A percentile compares a stretch with the other conserved stretches of the same genome.
Evolutionary conservation across 768 basidiomycete species (phyloP).

Genomic region (Auricularia heimuer): DNA sequence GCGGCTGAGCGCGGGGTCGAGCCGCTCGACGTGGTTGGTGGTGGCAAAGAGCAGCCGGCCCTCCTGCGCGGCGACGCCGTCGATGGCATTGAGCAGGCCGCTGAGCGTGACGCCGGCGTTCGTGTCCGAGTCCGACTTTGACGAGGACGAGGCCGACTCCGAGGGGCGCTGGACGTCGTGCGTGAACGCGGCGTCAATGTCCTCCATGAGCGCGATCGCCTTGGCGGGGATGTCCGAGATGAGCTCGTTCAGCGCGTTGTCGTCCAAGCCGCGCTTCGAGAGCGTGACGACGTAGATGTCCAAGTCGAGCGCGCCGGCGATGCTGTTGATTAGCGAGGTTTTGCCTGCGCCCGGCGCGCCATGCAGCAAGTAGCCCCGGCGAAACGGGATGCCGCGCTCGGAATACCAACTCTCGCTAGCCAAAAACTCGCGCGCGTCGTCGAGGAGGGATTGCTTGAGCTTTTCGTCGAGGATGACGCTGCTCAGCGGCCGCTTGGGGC

Average conservation of each 20-base stretch:
- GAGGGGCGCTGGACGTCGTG: constrained; percentile 30
- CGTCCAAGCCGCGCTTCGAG: constrained; percentile 53
- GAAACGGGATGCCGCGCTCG: constrained; percentile 71
- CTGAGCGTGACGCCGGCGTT: constrained; percentile 22
- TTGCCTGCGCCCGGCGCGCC: constrained; percentile 41
- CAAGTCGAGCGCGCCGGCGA: constrained; percentile 69
- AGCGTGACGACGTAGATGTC: constrained; percentile 67
- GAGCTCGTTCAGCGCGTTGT: constrained; percentile 44
- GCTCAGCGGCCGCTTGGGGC: constrained; percentile 47
- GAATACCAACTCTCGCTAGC: constrained; percentile 62
- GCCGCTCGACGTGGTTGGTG: constrained; percentile 58
- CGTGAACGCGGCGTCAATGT: constrained; percentile 70
- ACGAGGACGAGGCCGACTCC: not conserved
- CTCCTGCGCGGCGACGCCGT: constrained; percentile 71
- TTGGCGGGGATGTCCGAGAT: constrained; percentile 55
- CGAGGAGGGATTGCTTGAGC: constrained; percentile 50
- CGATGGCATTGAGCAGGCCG: constrained; percentile 69
- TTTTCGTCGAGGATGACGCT: constrained; percentile 44
- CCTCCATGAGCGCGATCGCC: constrained; percentile 75
- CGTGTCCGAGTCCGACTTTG: not conserved
- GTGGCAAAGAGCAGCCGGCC: constrained; percentile 76
- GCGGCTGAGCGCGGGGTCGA: constrained; percentile 67
- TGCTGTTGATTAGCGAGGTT: constrained; percentile 63
- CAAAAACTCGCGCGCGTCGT: constrained; percentile 65
- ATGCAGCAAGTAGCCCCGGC: constrained; percentile 61